A percentile compares a stretch with the other conserved stretches of the same genome.
Conservation (phyloP, 2,329 filamentous ascomycete genomes). For the Septoria linicola region DNA sequence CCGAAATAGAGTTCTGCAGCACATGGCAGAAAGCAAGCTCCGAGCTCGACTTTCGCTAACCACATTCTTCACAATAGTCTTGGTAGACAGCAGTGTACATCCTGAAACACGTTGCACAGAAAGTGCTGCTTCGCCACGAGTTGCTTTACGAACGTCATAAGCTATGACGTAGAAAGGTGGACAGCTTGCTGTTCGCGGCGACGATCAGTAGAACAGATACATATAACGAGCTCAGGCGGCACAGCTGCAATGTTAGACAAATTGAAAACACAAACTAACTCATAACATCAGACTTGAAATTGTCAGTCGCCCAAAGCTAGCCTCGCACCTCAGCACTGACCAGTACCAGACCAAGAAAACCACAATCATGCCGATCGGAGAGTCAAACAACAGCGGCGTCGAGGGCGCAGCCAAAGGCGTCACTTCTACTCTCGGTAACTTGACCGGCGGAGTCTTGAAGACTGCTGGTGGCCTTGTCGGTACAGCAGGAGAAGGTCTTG, state of each 20-base stretch:
- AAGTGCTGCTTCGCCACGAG: neutral
- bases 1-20: neutral
- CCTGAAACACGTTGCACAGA: constrained; percentile 2
- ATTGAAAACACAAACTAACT: too few relatives aligned
- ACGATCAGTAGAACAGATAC: neutral
- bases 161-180: constrained; percentile 3
- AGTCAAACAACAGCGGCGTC: constrained; percentile 25
- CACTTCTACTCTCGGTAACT: constrained; percentile 48
- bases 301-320: constrained; percentile 16
- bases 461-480: constrained; percentile 56
- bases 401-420: constrained; percentile 36
- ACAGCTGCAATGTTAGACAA: too few relatives aligned
- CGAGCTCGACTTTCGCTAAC: neutral
- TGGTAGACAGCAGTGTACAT: neutral
- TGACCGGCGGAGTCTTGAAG: constrained; percentile 54
- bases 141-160: constrained; percentile 1
- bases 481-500: constrained; percentile 46
- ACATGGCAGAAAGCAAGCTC: neutral
- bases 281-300: too few relatives aligned
- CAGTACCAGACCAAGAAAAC: constrained; percentile 18
- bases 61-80: neutral
- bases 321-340: constrained; percentile 27
- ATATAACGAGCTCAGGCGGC: neutral
- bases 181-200: constrained; percentile 3
- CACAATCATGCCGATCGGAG: constrained; percentile 16